Base-by-base conservation (phyloP, 768 basidiomycete genomes). In the Mycena rebaudengoi region DNA sequence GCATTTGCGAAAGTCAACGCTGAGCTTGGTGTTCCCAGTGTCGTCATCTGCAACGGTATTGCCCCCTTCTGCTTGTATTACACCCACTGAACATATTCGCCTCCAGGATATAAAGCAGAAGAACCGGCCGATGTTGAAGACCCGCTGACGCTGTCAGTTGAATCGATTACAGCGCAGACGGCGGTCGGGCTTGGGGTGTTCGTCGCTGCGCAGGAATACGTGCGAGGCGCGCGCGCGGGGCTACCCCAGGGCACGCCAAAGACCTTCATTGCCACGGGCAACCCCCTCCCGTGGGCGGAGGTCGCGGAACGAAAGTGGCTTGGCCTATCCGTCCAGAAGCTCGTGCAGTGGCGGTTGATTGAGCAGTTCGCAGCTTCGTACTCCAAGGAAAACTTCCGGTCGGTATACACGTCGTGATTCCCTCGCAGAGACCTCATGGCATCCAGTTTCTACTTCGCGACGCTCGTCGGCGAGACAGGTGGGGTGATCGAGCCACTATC, bases 21-120 rank as follows among this genome's bases (percentile, higher is more conserved):
- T 40, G 68, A 72, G 18, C 77, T 85, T 51, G 84, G 82, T 6
- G 71, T 76, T 14, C 67, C 83, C 7, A 83, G 82, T 40, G 70
- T 83, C 48, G 82, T 85, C 10, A 71, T 84, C 30, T 83, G 78
- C 66, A 85, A 84, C 60, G 82, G 83, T 62, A 74, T n/a, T n/a
- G n/a, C n/a, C n/a, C n/a, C n/a, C n/a, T n/a, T n/a, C n/a, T n/a
- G n/a, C n/a, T n/a, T n/a, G n/a, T n/a, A n/a, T n/a, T n/a, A n/a
- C n/a, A n/a, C n/a, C n/a, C n/a, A n/a, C n/a, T n/a, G n/a, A n/a
- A n/a, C n/a, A n/a, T n/a, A n/a, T n/a, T n/a, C n/a, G n/a, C n/a
- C n/a, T n/a, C n/a, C n/a, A n/a, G n/a, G n/a, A n/a, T n/a, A n/a
- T n/a, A n/a, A n/a, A n/a, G n/a, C n/a, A n/a, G n/a, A n/a, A n/a